Evolutionary conservation across 1,139 yeast species (phyloP).

Genomic region (Citeromyces siamensis): DNA sequence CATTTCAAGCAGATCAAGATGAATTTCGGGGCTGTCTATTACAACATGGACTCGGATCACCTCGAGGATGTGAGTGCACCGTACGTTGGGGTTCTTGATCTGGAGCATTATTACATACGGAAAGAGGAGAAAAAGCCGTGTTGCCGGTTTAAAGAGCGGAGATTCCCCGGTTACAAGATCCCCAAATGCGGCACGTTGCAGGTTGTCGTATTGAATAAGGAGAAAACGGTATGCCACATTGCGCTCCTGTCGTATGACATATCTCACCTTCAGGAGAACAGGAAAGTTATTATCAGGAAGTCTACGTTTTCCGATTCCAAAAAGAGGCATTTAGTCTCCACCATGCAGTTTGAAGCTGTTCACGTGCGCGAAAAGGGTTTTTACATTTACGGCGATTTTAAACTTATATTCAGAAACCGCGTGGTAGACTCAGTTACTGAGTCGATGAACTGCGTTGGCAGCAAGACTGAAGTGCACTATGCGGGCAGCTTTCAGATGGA

Average conservation of each 20-base stretch:
- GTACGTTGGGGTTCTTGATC: slow-evolving; percentile 25
- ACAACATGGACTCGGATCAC: slow-evolving; percentile 5
- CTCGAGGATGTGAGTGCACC: slow-evolving; percentile 16
- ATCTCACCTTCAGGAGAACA: slow-evolving; percentile 15
- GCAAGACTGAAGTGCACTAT: neutral
- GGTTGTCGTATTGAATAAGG: slow-evolving; percentile 25
- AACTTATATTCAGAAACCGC: neutral
- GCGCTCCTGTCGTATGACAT: slow-evolving; percentile 26
- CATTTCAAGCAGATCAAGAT: slow-evolving; percentile 7
- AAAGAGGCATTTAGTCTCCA: neutral
- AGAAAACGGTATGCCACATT: slow-evolving; percentile 23
- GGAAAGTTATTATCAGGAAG: slow-evolving; percentile 12
- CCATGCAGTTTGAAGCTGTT: slow-evolving; percentile 1
- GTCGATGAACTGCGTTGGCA: slow-evolving; percentile 1
- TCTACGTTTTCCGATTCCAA: neutral
- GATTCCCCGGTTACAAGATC: slow-evolving; percentile 25
- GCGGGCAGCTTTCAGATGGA: neutral
- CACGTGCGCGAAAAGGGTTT: neutral
- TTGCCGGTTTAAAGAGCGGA: slow-evolving; percentile 8
- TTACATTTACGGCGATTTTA: neutral
- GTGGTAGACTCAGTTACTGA: slow-evolving; percentile 1
- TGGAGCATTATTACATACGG: slow-evolving; percentile 19
- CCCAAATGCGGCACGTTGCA: slow-evolving; percentile 28
- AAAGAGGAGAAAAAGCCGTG: slow-evolving; percentile 12
- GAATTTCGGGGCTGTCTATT: slow-evolving; percentile 12